Conservation (phyloP, 2,329 filamentous ascomycete species). For the Diaporthe ampelina region DNA sequence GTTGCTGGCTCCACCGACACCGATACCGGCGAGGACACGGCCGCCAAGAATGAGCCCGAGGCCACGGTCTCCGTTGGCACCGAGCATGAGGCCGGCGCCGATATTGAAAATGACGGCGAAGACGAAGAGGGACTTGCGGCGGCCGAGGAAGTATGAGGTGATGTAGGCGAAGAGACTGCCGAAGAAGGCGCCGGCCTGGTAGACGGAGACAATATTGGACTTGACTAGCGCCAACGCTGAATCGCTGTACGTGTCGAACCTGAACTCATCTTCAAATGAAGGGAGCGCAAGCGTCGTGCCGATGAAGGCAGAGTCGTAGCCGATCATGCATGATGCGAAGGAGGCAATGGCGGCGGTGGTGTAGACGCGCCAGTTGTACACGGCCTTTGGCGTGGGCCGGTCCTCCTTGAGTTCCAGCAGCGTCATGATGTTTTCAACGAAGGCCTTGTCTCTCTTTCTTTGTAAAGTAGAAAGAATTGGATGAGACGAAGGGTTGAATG, state of each 20-base stretch:
- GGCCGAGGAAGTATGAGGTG: conserved; percentile 76
- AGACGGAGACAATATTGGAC: conserved; percentile 84
- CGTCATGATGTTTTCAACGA: conserved; percentile 46
- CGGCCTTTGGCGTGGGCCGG: conserved; percentile 67
- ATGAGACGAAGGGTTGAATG: conserved; percentile 18
- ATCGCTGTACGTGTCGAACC: conserved; percentile 65
- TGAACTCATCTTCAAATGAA: conserved; percentile 79
- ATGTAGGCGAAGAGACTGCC: conserved; percentile 79
- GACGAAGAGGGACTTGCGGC: conserved; percentile 73
- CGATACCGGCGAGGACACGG: conserved; percentile 73
- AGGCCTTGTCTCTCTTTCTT: conserved; percentile 15
- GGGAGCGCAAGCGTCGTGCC: conserved; percentile 80
- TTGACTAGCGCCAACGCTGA: conserved; percentile 70
- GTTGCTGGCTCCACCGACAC: conserved; percentile 74
- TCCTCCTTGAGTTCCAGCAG: conserved; percentile 68
- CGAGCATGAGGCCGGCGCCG: conserved; percentile 81
- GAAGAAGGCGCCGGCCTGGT: conserved; percentile 88
- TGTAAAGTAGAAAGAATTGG: background rate
- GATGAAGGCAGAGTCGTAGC: conserved; percentile 82
- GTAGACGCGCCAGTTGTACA: conserved; percentile 75
- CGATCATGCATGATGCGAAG: conserved; percentile 70
- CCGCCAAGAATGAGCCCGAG: conserved; percentile 75
- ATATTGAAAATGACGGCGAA: conserved; percentile 76
- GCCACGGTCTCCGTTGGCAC: conserved; percentile 71
- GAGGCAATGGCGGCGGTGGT: conserved; percentile 66